Conservation (phyloP, 2,329 filamentous ascomycete species). For the Alternaria alternata region DNA sequence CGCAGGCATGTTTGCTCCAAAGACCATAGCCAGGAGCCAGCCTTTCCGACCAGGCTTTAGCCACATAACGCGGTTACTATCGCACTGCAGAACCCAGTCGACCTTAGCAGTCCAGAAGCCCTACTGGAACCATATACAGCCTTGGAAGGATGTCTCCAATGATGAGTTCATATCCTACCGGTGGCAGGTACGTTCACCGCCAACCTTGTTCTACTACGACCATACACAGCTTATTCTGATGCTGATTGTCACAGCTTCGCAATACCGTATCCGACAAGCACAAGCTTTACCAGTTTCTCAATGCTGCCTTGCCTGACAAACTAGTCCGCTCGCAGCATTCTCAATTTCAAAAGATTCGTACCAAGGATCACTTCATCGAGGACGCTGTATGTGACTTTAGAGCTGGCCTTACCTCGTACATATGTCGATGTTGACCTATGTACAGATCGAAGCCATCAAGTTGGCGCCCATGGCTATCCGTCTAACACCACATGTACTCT, state of each 20-base stretch:
- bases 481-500: constrained; percentile 68
- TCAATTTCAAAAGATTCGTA: constrained; percentile 52
- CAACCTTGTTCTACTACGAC: background rate
- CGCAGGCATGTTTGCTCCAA: constrained; percentile 12
- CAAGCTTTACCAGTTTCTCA: constrained; percentile 61
- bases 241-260: constrained; percentile 48
- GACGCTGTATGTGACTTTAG: constrained; percentile 53
- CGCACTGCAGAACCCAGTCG: constrained; percentile 19
- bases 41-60: background rate
- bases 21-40: constrained; percentile 1
- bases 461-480: constrained; percentile 67
- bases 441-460: constrained; percentile 57
- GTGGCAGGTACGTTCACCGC: constrained; percentile 61
- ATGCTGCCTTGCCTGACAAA: constrained; percentile 58
- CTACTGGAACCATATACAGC: constrained; percentile 62
- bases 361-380: constrained; percentile 62
- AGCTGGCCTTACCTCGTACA: no score
- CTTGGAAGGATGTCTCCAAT: constrained; percentile 59
- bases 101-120: constrained; percentile 20
- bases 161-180: constrained; percentile 62
- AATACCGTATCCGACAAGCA: constrained; percentile 60
- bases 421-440: background rate
- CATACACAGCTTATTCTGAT: background rate
- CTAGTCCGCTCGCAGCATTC: constrained; percentile 52
- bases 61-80: background rate